A percentile compares a stretch with the other conserved stretches of the same genome.
Evolutionary conservation across 2,329 filamentous ascomycete species (phyloP).

Genomic region (Tolypocladium pustulatum): DNA sequence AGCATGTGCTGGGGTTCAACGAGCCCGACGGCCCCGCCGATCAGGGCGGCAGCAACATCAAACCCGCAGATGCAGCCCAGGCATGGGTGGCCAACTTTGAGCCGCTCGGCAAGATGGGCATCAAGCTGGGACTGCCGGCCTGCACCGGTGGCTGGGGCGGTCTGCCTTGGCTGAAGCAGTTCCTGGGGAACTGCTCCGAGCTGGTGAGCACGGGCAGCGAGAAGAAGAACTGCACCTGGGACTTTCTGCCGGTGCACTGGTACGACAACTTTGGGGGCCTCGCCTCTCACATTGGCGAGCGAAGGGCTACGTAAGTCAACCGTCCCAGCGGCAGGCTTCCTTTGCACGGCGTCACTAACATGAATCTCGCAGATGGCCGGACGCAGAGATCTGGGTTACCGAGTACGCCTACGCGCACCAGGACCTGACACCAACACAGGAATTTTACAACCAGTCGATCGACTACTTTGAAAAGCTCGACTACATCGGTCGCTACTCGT

Average conservation of each 20-base stretch:
- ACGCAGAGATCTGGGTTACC: constrained; percentile 62
- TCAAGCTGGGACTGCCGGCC: constrained; percentile 61
- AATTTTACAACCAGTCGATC: constrained; percentile 56
- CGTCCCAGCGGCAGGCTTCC: background rate
- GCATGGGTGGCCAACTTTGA: constrained; percentile 64
- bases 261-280: constrained; percentile 61
- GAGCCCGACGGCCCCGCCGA: constrained; percentile 54
- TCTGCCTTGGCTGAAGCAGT: constrained; percentile 56
- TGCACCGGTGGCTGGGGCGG: constrained; percentile 53
- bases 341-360: background rate
- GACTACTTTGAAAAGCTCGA: constrained; percentile 51
- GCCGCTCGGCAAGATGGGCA: constrained; percentile 51
- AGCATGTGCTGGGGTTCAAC: constrained; percentile 66
- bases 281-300: constrained; percentile 53
- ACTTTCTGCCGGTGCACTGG: constrained; percentile 57
- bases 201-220: constrained; percentile 35
- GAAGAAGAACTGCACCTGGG: constrained; percentile 45
- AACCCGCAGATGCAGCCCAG: constrained; percentile 49
- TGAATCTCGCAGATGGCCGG: constrained; percentile 37
- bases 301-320: constrained; percentile 21
- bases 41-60: constrained; percentile 53
- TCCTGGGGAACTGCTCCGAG: constrained; percentile 51
- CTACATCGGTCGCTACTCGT: constrained; percentile 58
- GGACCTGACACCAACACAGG: constrained; percentile 44
- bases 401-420: constrained; percentile 59